These are phyloP conservation scores for Candida xiaguanensis DNA, from an alignment of 805 yeast genomes.

Conservation along the genomic window DNA sequence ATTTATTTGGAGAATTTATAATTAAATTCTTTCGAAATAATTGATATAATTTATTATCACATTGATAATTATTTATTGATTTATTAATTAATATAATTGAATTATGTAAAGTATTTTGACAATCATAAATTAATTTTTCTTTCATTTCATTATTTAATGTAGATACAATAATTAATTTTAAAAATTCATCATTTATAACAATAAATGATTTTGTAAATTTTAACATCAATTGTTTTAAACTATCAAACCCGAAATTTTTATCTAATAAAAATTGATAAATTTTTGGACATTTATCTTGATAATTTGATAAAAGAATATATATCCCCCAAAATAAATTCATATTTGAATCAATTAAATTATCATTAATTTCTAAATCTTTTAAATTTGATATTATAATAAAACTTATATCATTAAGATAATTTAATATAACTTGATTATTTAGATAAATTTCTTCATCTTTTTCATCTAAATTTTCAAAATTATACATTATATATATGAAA, in stretches of 20 bases:
- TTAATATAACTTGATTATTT: conserved; percentile 45
- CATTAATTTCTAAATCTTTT: conserved; percentile 14
- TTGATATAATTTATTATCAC: conserved; percentile 23
- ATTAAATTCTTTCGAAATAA: conserved; percentile 46
- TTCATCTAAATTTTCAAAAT: conserved; percentile 19
- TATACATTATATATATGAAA: conserved; percentile 39
- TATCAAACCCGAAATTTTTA: conserved; percentile 11
- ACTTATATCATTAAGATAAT: conserved; percentile 47
- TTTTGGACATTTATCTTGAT: conserved; percentile 42
- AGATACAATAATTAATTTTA: conserved; percentile 23
- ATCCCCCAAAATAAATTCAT: conserved; percentile 45
- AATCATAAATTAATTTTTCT: conserved; percentile 24
- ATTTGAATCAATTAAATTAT: conserved; percentile 24
- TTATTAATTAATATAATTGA: conserved; percentile 51
- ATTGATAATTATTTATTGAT: conserved; percentile 17
- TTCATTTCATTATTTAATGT: conserved; percentile 36
- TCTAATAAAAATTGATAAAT: conserved; percentile 19
- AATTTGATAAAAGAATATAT: conserved; percentile 43
- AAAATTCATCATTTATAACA: conserved; percentile 15
- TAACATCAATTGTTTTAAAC: conserved; percentile 17
- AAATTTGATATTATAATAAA: conserved; percentile 39
- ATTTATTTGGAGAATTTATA: conserved; percentile 48
- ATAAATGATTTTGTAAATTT: conserved; percentile 23
- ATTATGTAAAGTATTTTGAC: conserved; percentile 46
- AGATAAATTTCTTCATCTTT: conserved; percentile 15